Base-by-base conservation (phyloP, 495 filamentous ascomycete genomes). In the Stereocaulon alpinum region DNA sequence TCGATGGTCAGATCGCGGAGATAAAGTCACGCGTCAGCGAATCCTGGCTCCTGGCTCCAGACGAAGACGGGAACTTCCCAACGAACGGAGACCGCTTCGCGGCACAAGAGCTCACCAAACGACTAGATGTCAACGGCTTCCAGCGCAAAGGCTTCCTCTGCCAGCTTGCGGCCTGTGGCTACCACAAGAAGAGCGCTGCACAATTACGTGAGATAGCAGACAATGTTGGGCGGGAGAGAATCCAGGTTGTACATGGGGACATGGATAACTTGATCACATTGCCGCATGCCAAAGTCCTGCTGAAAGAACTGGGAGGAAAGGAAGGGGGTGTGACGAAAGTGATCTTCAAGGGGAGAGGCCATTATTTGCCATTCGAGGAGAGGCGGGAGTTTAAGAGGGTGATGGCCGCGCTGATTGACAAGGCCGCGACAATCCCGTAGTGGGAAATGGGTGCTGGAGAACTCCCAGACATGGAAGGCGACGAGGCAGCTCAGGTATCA, bases 11-110 rank as follows among this genome's bases (percentile, higher is more conserved):
- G 59, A 69, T 86, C 43, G 72, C 71, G 12, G 69, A 73, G 48
- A 71, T 84, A 2, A 82, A 85, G 50, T 67, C 66, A 4, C 77
- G 78, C 56, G 69, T 89, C 61, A 72, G 80, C 1, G 64, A 70
- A 1, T 66, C 63, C 0, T 92, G 82, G 75, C 79, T 92, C 3
- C 61, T 66, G 4, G 55, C 60, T 9, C 81, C 84, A 0, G 89
- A 93, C 69, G 75, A 76, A 42, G 76, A 76, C 50, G 72, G 74
- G 56, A 61, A 70, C 1, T 94, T 90, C 72, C 75, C 77, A 4
- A 89, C 76, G 55, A 91, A 89, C 66, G 86, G 81, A 41, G 84
- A 90, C 69, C 80, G 88, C 42, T 91, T 89, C 66, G 81, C 84
- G 0, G 89, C 89, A 6, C 82, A 86, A 52, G 86, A 92, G 67